phyloP scores from a whole-genome alignment of 2,329 filamentous ascomycete species.

The Monosporascus sp. region DNA sequence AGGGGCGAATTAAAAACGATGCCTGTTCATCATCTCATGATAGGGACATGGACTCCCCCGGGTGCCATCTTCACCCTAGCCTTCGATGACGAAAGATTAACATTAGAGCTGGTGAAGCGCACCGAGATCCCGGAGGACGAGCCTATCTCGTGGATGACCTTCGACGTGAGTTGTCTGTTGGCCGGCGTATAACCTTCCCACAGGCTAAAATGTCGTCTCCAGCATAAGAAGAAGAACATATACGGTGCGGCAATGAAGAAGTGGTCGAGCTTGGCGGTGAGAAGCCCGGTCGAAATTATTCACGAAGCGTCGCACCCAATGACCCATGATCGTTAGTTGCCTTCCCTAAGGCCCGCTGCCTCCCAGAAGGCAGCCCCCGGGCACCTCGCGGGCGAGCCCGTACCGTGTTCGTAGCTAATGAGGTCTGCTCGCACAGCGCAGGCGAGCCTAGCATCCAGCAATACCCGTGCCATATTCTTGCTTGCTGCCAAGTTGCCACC shows the following conservation, averaged over 20 bases:
- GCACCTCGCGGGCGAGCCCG: too few relatives aligned
- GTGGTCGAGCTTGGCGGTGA: conserved; percentile 77
- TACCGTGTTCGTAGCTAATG: too few relatives aligned
- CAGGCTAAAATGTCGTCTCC: conserved; percentile 14
- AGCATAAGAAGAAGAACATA: conserved; percentile 78
- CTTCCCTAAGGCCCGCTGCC: conserved; percentile 7
- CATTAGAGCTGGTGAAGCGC: conserved; percentile 69
- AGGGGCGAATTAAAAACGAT: conserved; percentile 36
- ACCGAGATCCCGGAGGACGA: conserved; percentile 78
- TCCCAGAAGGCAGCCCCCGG: not conserved
- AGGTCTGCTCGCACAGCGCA: conserved; percentile 41
- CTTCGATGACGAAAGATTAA: conserved; percentile 77
- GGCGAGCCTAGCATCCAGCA: conserved; percentile 64
- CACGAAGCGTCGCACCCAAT: conserved; percentile 73
- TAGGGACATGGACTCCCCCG: conserved; percentile 86
- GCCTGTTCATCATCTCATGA: conserved; percentile 82
- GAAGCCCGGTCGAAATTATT: conserved; percentile 68
- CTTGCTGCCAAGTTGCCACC: conserved; percentile 73
- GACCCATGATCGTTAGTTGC: conserved; percentile 63
- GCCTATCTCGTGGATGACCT: conserved; percentile 91
- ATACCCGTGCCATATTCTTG: conserved; percentile 85
- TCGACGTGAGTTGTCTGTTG: conserved; percentile 62
- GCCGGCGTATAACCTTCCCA: not conserved
- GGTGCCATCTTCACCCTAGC: conserved; percentile 85
- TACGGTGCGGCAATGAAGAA: conserved; percentile 93